phyloP scores from a whole-genome alignment of 1,284 basidiomycete genomes.

The Microbotryum intermedium region DNA sequence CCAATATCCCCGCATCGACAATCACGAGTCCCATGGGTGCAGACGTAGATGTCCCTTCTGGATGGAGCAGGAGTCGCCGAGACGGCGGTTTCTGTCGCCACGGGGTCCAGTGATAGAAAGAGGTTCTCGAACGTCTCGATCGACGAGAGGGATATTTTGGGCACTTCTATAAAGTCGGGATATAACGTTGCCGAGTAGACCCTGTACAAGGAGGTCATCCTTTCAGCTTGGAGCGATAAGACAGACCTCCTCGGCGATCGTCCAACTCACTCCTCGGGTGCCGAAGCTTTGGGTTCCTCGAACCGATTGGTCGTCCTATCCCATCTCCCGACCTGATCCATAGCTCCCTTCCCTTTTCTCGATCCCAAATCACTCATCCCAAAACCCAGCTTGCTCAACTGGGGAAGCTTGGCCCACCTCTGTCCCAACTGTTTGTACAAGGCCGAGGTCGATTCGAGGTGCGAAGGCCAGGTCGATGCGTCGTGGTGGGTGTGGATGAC shows the following conservation, averaged over 20 bases:
- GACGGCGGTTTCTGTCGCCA: neutral
- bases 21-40: slow-evolving; percentile 38
- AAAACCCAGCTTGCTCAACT: slow-evolving; percentile 8
- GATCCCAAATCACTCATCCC: slow-evolving; percentile 4
- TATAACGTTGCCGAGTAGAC: slow-evolving; percentile 17
- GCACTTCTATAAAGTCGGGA: slow-evolving; percentile 20
- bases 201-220: neutral
- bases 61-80: neutral
- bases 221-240: too few relatives aligned
- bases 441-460: slow-evolving; percentile 21
- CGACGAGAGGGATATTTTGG: slow-evolving; percentile 8
- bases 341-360: neutral
- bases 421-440: slow-evolving; percentile 15
- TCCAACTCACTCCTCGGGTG: neutral
- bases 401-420: slow-evolving; percentile 2
- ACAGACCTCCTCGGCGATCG: too few relatives aligned
- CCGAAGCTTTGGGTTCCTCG: slow-evolving; percentile 3
- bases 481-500: slow-evolving; percentile 15
- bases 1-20: slow-evolving; percentile 41
- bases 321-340: slow-evolving; percentile 1
- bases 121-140: slow-evolving; percentile 6
- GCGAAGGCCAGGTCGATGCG: slow-evolving; percentile 19
- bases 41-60: slow-evolving; percentile 37
- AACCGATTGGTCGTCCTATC: slow-evolving; percentile 6
- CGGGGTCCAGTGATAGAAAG: slow-evolving; percentile 1